These are phyloP conservation scores for Barnettozyma hawaiiensis DNA, from an alignment of 1,139 yeast species.

Conservation along the genomic window DNA sequence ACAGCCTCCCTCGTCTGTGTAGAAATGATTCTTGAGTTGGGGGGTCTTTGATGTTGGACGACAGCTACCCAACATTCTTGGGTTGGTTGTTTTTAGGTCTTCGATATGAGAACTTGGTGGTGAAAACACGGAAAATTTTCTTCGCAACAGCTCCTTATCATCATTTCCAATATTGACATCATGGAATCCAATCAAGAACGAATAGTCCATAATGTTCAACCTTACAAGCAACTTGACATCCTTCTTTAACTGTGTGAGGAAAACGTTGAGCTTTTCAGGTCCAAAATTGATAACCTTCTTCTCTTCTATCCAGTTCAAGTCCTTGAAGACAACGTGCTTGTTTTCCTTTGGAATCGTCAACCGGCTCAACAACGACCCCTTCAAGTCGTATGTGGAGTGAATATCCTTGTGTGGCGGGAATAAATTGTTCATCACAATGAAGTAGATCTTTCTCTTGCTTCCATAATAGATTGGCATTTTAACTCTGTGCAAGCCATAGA, in stretches of 20 bases:
- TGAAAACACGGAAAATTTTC: slow-evolving; percentile 44
- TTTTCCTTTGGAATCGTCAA: slow-evolving; percentile 35
- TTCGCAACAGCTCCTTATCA: slow-evolving; percentile 29
- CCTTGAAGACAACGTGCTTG: slow-evolving; percentile 54
- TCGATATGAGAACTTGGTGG: slow-evolving; percentile 30
- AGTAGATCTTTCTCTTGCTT: slow-evolving; percentile 76
- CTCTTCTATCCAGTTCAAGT: slow-evolving; percentile 77
- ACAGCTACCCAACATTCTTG: slow-evolving; percentile 38
- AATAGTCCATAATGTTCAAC: slow-evolving; percentile 92
- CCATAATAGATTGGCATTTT: slow-evolving; percentile 63
- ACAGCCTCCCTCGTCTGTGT: slow-evolving; percentile 84
- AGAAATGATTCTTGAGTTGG: slow-evolving; percentile 54
- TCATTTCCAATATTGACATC: slow-evolving; percentile 58
- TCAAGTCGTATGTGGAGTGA: slow-evolving; percentile 81
- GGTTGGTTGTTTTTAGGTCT: slow-evolving; percentile 44
- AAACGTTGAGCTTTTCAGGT: slow-evolving; percentile 52
- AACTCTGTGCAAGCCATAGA: slow-evolving; percentile 91
- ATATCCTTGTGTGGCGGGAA: slow-evolving; percentile 93
- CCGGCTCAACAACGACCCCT: slow-evolving; percentile 92
- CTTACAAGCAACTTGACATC: slow-evolving; percentile 72
- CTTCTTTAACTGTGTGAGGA: slow-evolving; percentile 62
- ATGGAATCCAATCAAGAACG: slow-evolving; percentile 81
- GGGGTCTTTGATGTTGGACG: slow-evolving; percentile 40
- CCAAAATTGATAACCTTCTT: slow-evolving; percentile 65
- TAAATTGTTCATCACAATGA: slow-evolving; percentile 92